A percentile compares a stretch with the other conserved stretches of the same genome.
Evolutionary conservation across 2,329 filamentous ascomycete species (phyloP).

Genomic region (Podosphaera xanthii): DNA sequence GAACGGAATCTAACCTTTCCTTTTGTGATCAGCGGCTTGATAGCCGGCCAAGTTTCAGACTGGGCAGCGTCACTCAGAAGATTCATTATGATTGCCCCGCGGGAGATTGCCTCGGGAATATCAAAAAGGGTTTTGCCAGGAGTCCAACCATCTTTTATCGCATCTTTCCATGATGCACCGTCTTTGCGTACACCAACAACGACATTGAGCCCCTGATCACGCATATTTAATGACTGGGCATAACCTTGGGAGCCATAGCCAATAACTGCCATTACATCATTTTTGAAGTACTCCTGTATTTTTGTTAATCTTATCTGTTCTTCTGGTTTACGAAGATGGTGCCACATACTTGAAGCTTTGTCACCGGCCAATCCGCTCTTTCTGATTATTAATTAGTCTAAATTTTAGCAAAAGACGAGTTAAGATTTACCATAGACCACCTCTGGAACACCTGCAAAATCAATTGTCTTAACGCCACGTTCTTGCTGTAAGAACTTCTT

Average conservation of each 20-base stretch:
- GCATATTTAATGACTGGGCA: slow-evolving; percentile 97
- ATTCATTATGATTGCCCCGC: slow-evolving; percentile 97
- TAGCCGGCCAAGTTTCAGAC: slow-evolving; percentile 92
- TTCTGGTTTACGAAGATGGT: slow-evolving; percentile 5
- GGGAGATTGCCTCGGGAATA: slow-evolving; percentile 83
- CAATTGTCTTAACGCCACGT: slow-evolving; percentile 92
- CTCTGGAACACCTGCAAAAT: slow-evolving; percentile 88
- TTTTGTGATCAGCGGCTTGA: slow-evolving; percentile 96
- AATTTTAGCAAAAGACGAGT: not conserved
- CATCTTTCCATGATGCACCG: slow-evolving; percentile 96
- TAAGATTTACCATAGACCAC: slow-evolving; percentile 57
- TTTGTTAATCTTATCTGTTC: slow-evolving; percentile 7
- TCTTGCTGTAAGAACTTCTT: slow-evolving; percentile 19
- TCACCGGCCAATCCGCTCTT: slow-evolving; percentile 92
- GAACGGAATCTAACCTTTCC: slow-evolving; percentile 50
- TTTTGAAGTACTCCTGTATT: slow-evolving; percentile 88
- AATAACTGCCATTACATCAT: slow-evolving; percentile 97
- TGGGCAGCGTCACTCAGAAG: slow-evolving; percentile 92
- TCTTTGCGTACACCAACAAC: slow-evolving; percentile 97
- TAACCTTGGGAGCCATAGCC: slow-evolving; percentile 96
- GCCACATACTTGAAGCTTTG: slow-evolving; percentile 76
- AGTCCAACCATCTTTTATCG: slow-evolving; percentile 90
- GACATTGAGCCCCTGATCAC: slow-evolving; percentile 98
- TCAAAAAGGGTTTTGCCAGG: slow-evolving; percentile 98
- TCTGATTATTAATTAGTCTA: slow-evolving; percentile 29